Base-by-base conservation (phyloP, 208 protist genomes). In the Porcisia hertigi region DNA sequence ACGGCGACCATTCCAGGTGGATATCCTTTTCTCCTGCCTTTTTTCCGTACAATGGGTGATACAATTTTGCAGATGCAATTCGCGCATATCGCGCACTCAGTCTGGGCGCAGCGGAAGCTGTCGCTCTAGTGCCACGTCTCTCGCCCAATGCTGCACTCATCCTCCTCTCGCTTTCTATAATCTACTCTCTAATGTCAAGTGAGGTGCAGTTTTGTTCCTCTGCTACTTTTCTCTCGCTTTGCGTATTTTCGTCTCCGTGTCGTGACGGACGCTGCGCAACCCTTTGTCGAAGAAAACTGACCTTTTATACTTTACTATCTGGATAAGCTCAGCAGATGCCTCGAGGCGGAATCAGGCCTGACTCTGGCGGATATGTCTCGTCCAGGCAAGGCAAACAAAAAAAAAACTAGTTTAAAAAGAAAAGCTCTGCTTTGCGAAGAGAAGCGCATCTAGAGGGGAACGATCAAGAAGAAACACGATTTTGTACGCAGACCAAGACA, bases 121-220 rank as follows among this genome's bases (percentile, higher is more conserved):
- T 34, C 20, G 52, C 34, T 23, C 52, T 69, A n/a, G 39, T 71
- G 12, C 57, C 74, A 9, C 43, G 72, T 7, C 57, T n/a, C 66
- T 78, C 78, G 4, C 57, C 73, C 14, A 49, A 34, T 54, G 49
- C 58, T n/a, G 43, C 47, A 39, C 36, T 76, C 77, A 81, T 81
- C 18, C 11, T 34, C 14, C 5, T 23, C 20, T 71, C 20, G 18
- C 25, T 36, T 34, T 49, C 36, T 73, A 60, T 57, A 45, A 34
- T 34, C 69, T 71, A 71, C 8, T 71, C 25, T 57, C 39, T 9
- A 71, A 3, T 39, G 0, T 43, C 23, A 41, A 71, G 47, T 55
- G 14, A 71, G 16, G 8, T 25, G 6, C 36, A 0, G 18, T 30
- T 55, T 60, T 60, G 25, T 41, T 36, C 41, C 14, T 62, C 12